A percentile compares a stretch with the other conserved stretches of the same genome.
Evolutionary conservation across 345 rosid species (phyloP).

Genomic region (Reutealis trisperma): DNA sequence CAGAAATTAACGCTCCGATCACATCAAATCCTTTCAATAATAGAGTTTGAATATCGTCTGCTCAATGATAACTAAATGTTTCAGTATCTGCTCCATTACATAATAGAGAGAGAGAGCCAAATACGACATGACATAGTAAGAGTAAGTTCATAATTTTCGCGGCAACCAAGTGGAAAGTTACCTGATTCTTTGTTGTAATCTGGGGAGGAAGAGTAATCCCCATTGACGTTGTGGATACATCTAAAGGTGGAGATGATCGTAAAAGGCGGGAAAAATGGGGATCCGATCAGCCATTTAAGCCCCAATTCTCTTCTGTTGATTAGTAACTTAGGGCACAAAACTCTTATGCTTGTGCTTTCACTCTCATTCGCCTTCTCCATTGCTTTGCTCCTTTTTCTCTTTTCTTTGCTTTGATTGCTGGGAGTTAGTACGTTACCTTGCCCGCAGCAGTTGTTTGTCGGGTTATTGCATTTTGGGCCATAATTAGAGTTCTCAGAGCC

Average conservation of each 20-base stretch:
- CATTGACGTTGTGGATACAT: slow-evolving; percentile 49
- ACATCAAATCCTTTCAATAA: slow-evolving; percentile 71
- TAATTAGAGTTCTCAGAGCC: too few species aligned
- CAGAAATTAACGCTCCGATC: slow-evolving; percentile 64
- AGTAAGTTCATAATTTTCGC: background rate
- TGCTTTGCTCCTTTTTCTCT: too few species aligned
- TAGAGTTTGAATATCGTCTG: slow-evolving; percentile 71
- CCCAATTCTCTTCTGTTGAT: slow-evolving; percentile 44
- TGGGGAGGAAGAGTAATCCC: slow-evolving; percentile 30
- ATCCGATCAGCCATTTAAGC: slow-evolving; percentile 89
- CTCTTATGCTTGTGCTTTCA: slow-evolving; percentile 37
- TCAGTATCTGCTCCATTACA: background rate
- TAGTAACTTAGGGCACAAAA: slow-evolving; percentile 56
- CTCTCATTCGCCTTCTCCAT: background rate
- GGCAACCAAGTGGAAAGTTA: slow-evolving; percentile 21
- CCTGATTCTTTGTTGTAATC: slow-evolving; percentile 79
- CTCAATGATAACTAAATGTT: slow-evolving; percentile 5
- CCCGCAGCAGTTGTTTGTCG: background rate
- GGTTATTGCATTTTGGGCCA: background rate
- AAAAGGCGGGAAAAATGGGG: slow-evolving; percentile 68
- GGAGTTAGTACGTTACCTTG: background rate
- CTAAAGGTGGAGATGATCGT: slow-evolving; percentile 75
- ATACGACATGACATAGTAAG: background rate
- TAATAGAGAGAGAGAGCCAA: background rate
- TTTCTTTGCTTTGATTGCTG: background rate